Conservation (phyloP, 257 asterid genomes). For the Linaria vulgaris region DNA sequence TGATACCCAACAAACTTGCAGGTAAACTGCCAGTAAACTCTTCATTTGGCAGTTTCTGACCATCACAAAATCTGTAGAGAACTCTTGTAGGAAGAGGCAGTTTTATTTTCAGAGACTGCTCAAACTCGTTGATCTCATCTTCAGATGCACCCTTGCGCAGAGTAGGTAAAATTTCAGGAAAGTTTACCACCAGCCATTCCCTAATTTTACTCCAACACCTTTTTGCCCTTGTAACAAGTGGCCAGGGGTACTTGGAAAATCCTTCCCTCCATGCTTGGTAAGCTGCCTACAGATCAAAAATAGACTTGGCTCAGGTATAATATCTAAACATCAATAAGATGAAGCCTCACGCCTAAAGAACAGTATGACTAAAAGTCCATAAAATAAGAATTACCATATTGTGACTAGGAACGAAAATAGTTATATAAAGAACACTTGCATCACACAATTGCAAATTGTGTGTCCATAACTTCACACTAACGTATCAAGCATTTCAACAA, state of each 20-base stretch:
- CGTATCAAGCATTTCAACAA: background rate
- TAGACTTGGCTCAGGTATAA: constrained; percentile 13
- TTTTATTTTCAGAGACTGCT: constrained; percentile 58
- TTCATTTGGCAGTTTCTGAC: constrained; percentile 57
- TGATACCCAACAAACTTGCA: constrained; percentile 64
- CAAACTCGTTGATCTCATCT: constrained; percentile 55
- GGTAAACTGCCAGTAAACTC: constrained; percentile 35
- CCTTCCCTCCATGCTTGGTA: constrained; percentile 74
- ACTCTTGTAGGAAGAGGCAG: constrained; percentile 87
- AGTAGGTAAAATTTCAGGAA: constrained; percentile 73
- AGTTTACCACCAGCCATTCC: constrained; percentile 61
- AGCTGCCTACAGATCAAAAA: constrained; percentile 50
- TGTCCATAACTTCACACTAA: constrained; percentile 1
- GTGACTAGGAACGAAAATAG: background rate
- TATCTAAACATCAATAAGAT: background rate
- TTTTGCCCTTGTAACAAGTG: constrained; percentile 69
- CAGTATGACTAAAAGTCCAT: background rate
- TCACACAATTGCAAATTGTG: background rate
- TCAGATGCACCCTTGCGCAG: constrained; percentile 78
- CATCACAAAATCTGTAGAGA: constrained; percentile 81
- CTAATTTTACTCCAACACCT: constrained; percentile 69
- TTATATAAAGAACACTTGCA: background rate
- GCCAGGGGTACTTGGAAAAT: constrained; percentile 79
- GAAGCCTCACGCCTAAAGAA: background rate
- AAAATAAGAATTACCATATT: background rate